Base-by-base conservation (phyloP, 1,139 yeast species). In the Saccharomyces hybrid region DNA sequence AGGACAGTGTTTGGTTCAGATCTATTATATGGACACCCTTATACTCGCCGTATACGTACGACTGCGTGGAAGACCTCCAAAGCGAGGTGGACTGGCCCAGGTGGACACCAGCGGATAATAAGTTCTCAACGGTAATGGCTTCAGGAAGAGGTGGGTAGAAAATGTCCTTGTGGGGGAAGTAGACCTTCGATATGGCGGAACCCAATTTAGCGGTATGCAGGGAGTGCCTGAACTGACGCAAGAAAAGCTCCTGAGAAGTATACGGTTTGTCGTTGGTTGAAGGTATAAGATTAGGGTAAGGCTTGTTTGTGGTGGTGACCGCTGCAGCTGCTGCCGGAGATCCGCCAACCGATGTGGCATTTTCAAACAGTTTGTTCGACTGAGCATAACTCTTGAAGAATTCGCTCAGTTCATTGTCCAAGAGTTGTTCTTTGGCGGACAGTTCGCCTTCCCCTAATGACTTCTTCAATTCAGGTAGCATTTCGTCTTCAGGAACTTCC, bases 81-180 rank as follows among this genome's bases (percentile, higher is more conserved):
- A 85, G 75, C 4, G 88, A 76, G 42, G 84, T 86, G 5, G 96
- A 80, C 66, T 93, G 97, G 30, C 99, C 99, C 62, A 93, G 75
- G 71, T 93, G 99, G 52, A 93, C 93, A 49, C 97, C 98, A 0
- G 98, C 89, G 4, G 97, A 95, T 71, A 91, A 70, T 53, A 91
- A 77, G 56, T 83, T 82, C 30, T 88, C 75, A 32, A 89, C 74
- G 1, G 93, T 77, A 11, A 87, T 69, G 56, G 86, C 81, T 31
- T 78, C 73, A 27, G 82, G 75, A 34, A 77, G 66, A 14, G 63
- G 58, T n/a, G 97, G 96, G 26, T 74, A 70, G 53, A 76, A 75
- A 28, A 84, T 76, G 58, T 87, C 88, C 59, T 78, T 76, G 65
- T 85, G 83, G 25, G 96, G 96, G 54, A 74, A 73, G 68, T 88